These are phyloP conservation scores for Fragilaria radians DNA, from an alignment of 108 stramenopile species.

Conservation along the genomic window DNA sequence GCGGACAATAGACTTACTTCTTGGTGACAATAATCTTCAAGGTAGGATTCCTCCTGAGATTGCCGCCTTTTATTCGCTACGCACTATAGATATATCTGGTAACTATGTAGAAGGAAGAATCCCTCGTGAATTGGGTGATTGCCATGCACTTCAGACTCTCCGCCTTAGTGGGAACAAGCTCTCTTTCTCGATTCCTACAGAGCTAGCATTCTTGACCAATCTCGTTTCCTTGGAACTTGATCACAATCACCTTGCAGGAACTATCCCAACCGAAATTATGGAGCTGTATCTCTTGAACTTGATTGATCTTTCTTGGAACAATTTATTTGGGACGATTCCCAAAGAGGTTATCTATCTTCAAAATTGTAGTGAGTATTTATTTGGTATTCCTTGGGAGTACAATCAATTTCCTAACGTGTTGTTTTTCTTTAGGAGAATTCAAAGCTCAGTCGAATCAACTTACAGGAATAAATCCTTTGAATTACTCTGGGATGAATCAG, in stretches of 20 bases:
- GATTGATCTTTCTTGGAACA: conserved; percentile 7
- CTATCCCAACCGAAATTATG: neutral
- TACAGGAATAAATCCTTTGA: neutral
- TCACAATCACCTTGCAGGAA: neutral
- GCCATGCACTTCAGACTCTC: conserved; percentile 9
- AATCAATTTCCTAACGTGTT: too few relatives aligned
- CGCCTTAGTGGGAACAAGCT: conserved; percentile 13
- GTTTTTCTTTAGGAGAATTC: neutral
- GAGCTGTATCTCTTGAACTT: conserved; percentile 13
- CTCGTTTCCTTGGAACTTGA: neutral
- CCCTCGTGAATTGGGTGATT: neutral
- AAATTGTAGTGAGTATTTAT: neutral
- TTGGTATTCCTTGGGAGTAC: too few relatives aligned
- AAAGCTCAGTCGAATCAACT: neutral
- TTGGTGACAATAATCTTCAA: conserved; percentile 3
- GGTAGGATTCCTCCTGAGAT: neutral
- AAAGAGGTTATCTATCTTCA: conserved; percentile 14
- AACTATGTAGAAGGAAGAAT: neutral
- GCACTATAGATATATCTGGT: neutral
- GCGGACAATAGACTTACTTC: neutral
- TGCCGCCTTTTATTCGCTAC: neutral
- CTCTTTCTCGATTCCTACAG: conserved; percentile 18
- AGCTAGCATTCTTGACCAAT: conserved; percentile 1
- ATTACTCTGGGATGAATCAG: neutral
- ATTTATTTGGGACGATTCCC: conserved; percentile 28